phyloP scores from a whole-genome alignment of 495 filamentous ascomycete genomes.

The Tuber aestivum region DNA sequence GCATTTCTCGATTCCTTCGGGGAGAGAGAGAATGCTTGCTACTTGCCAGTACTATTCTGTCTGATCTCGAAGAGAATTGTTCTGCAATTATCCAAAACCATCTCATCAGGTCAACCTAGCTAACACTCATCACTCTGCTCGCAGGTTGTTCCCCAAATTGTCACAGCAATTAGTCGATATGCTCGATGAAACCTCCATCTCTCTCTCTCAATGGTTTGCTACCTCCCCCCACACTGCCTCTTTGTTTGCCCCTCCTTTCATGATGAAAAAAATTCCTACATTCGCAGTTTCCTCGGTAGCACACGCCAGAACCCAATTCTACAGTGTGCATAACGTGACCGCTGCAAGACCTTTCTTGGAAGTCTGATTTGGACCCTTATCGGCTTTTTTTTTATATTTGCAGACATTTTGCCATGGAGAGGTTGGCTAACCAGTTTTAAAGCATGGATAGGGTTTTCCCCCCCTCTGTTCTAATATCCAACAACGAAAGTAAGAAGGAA shows the following conservation, averaged over 20 bases:
- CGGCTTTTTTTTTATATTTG: not conserved
- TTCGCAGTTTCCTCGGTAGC: conserved; percentile 52
- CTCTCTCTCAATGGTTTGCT: conserved; percentile 24
- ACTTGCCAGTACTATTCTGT: conserved; percentile 44
- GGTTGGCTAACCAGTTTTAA: conserved; percentile 19
- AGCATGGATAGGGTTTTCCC: not conserved
- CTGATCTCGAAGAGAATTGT: conserved; percentile 33
- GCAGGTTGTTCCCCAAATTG: conserved; percentile 9
- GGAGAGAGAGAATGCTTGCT: conserved; percentile 27
- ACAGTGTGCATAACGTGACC: conserved; percentile 44
- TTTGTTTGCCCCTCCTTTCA: conserved; percentile 16
- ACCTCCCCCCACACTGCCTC: not conserved
- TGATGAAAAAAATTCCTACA: conserved; percentile 50
- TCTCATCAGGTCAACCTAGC: not conserved
- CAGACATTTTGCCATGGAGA: not conserved
- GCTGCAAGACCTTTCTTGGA: conserved; percentile 49
- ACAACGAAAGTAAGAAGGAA: not conserved
- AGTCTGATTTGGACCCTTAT: conserved; percentile 44
- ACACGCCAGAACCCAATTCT: conserved; percentile 49
- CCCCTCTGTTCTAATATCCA: not conserved
- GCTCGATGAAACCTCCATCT: not conserved
- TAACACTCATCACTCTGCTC: conserved; percentile 5
- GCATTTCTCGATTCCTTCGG: conserved; percentile 18
- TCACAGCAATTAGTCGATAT: not conserved
- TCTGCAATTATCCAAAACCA: not conserved